These are phyloP conservation scores for Tolypocladium amazonense DNA, from an alignment of 2,329 filamentous ascomycete genomes.

Conservation along the genomic window DNA sequence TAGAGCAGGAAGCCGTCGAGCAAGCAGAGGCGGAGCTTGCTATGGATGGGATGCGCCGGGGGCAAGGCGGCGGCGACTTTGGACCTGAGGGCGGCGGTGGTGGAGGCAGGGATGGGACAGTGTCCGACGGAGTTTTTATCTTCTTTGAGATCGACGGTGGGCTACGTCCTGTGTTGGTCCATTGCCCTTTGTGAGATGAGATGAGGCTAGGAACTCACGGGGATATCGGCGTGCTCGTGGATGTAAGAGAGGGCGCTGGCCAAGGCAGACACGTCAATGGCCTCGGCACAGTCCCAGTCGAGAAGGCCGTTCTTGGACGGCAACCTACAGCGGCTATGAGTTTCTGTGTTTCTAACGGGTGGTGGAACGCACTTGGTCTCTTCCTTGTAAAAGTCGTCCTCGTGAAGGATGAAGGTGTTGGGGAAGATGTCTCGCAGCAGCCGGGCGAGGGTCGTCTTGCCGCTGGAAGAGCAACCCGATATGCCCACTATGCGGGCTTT, in stretches of 20 bases:
- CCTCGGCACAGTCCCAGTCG: conserved; percentile 86
- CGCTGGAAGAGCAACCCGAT: conserved; percentile 83
- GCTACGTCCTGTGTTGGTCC: conserved; percentile 6
- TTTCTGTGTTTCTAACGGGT: too few species aligned
- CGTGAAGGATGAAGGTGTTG: conserved; percentile 71
- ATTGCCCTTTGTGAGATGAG: not conserved
- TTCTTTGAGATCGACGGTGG: conserved; percentile 30
- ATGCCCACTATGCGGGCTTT: conserved; percentile 63
- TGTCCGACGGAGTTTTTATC: conserved; percentile 51
- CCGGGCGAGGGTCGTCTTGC: conserved; percentile 87
- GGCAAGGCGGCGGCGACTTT: conserved; percentile 37
- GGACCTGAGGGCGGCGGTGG: conserved; percentile 33
- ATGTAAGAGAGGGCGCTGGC: conserved; percentile 59
- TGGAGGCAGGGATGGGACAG: conserved; percentile 38
- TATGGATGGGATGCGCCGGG: conserved; percentile 26
- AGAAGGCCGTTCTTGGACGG: conserved; percentile 50
- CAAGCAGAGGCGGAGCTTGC: conserved; percentile 48
- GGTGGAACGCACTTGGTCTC: conserved; percentile 52
- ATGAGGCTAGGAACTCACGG: conserved; percentile 31
- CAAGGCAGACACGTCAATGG: conserved; percentile 64
- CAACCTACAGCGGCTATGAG: conserved; percentile 26
- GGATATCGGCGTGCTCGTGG: conserved; percentile 53
- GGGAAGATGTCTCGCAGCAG: conserved; percentile 76
- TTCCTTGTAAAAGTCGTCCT: conserved; percentile 90
- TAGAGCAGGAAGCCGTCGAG: conserved; percentile 88